Evolutionary conservation across 768 basidiomycete species (phyloP).

Genomic region (Galerina marginata): DNA sequence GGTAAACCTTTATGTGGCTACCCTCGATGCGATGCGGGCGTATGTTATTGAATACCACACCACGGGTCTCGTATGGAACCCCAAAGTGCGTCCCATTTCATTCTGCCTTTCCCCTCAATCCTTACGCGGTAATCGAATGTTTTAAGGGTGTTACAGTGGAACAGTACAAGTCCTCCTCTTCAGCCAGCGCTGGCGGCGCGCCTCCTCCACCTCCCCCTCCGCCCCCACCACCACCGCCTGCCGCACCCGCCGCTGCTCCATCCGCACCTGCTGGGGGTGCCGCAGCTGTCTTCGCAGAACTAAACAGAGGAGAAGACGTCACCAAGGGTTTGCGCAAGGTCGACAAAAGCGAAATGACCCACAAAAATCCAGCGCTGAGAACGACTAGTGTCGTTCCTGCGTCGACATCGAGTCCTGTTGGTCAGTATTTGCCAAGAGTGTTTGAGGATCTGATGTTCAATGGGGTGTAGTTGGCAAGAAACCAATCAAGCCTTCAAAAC

Average conservation of each 20-base stretch:
- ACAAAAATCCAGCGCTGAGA: conserved; percentile 93
- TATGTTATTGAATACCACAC: conserved; percentile 88
- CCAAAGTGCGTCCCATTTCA: conserved; percentile 55
- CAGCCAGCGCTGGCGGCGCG: conserved; percentile 38
- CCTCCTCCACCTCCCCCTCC: conserved; percentile 59
- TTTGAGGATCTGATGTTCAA: background rate
- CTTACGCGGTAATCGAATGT: conserved; percentile 1
- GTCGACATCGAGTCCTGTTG: conserved; percentile 35
- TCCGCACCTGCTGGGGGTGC: conserved; percentile 59
- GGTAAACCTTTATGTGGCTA: conserved; percentile 71
- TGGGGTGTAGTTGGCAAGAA: conserved; percentile 53
- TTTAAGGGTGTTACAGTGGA: conserved; percentile 61
- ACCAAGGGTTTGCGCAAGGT: conserved; percentile 94
- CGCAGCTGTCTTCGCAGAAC: conserved; percentile 85
- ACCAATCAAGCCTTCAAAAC: conserved; percentile 84
- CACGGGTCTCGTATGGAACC: conserved; percentile 89
- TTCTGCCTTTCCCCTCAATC: conserved; percentile 2
- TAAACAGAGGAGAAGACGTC: conserved; percentile 89
- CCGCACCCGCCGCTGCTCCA: conserved; percentile 53
- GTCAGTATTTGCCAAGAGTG: conserved; percentile 24
- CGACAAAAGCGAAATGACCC: conserved; percentile 96
- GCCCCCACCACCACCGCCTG: conserved; percentile 62
- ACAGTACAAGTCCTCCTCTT: conserved; percentile 50
- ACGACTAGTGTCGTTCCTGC: conserved; percentile 58
- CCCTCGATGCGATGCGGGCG: conserved; percentile 80